Evolutionary conservation across 2,329 filamentous ascomycete genomes (phyloP).

Genomic region (Escovopsis weberi): DNA sequence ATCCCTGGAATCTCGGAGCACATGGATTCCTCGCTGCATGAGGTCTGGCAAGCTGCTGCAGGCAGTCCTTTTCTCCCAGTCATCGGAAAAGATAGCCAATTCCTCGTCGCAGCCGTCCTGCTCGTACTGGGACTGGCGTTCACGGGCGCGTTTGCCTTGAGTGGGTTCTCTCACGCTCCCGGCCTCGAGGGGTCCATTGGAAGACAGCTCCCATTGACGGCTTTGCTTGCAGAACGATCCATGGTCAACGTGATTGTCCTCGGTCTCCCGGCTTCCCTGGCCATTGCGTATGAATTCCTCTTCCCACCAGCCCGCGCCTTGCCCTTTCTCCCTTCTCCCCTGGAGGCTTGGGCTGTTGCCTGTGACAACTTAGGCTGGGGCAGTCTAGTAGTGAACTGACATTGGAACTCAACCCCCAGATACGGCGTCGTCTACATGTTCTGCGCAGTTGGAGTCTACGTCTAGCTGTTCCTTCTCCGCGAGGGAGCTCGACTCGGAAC

Average conservation of each 20-base stretch:
- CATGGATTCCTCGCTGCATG: slow-evolving; percentile 71
- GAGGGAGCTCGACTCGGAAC: slow-evolving; percentile 12
- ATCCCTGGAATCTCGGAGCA: slow-evolving; percentile 12
- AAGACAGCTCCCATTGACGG: slow-evolving; percentile 8
- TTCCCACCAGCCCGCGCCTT: too few relatives aligned
- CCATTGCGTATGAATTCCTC: slow-evolving; percentile 59
- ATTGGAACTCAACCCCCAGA: slow-evolving; percentile 29
- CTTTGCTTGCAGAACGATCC: slow-evolving; percentile 54
- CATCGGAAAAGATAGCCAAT: slow-evolving; percentile 71
- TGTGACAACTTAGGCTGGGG: too few relatives aligned
- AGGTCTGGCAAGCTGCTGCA: slow-evolving; percentile 88
- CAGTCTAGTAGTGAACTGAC: slow-evolving; percentile 9
- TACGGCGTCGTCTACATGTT: slow-evolving; percentile 97
- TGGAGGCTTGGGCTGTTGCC: too few relatives aligned
- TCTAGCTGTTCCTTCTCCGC: slow-evolving; percentile 45
- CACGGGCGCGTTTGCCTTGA: slow-evolving; percentile 70
- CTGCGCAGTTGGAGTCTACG: slow-evolving; percentile 96
- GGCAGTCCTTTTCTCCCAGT: slow-evolving; percentile 70
- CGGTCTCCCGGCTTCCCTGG: slow-evolving; percentile 74
- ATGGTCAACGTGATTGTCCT: slow-evolving; percentile 61
- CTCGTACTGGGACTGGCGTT: slow-evolving; percentile 58
- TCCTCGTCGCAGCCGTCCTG: slow-evolving; percentile 64
- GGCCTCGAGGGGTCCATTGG: background rate
- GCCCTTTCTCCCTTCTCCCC: too few relatives aligned
- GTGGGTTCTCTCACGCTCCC: slow-evolving; percentile 34